Conservation (phyloP, 306 rosid species). For the Begonia masoniana region DNA sequence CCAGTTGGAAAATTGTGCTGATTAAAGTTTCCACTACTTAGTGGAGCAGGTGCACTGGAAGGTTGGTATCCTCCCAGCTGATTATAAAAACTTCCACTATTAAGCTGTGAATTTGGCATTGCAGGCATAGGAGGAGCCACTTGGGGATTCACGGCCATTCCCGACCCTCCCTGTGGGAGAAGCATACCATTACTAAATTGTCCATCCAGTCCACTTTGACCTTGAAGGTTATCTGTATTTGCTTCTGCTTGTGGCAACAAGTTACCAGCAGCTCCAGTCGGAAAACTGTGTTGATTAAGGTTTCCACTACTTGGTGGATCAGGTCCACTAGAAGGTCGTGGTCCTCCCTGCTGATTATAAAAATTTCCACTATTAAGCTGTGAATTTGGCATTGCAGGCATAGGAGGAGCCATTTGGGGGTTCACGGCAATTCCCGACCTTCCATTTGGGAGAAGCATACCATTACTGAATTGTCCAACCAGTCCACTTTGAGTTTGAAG, state of each 20-base stretch:
- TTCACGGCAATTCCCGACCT: too few relatives aligned
- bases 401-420: too few relatives aligned
- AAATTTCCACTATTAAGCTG: constrained; percentile 18
- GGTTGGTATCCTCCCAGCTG: constrained; percentile 37
- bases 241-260: constrained; percentile 27
- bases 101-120: background rate
- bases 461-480: too few relatives aligned
- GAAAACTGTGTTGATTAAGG: constrained; percentile 17
- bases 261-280: constrained; percentile 25
- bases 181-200: too few relatives aligned
- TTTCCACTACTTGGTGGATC: constrained; percentile 35
- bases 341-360: constrained; percentile 37
- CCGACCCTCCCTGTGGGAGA: too few relatives aligned
- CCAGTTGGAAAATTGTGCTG: constrained; percentile 16
- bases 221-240: background rate
- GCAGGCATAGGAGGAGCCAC: too few relatives aligned
- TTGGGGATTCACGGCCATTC: too few relatives aligned
- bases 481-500: too few relatives aligned
- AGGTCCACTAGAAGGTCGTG: constrained; percentile 22
- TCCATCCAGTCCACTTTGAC: too few relatives aligned
- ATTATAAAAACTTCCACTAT: constrained; percentile 23
- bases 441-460: too few relatives aligned
- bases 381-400: too few relatives aligned
- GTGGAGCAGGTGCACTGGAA: constrained; percentile 30
- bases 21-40: constrained; percentile 30